phyloP scores from a whole-genome alignment of 441 rosid species.

The Pelargonium citronellum region DNA sequence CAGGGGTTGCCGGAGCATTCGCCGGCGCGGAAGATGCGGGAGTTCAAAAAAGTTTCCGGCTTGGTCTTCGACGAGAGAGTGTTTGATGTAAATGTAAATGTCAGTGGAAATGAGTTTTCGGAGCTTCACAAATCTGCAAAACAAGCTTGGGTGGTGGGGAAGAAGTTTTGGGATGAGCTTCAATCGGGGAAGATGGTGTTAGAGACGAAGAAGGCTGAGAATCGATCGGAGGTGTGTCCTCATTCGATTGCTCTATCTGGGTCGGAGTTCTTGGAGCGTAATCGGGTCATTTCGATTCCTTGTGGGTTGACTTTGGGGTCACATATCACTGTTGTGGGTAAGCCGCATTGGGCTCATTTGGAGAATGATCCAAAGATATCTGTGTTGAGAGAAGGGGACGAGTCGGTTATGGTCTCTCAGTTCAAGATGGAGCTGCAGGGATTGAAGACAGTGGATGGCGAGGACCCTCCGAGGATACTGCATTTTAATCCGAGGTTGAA shows the following conservation, averaged over 20 bases:
- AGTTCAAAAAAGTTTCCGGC: conserved; percentile 39
- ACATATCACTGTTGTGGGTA: conserved; percentile 42
- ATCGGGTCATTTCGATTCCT: conserved; percentile 40
- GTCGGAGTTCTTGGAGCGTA: conserved; percentile 36
- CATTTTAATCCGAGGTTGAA: conserved; percentile 9
- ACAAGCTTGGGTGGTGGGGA: conserved; percentile 38
- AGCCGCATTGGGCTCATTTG: conserved; percentile 41
- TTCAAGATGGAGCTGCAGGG: conserved; percentile 5
- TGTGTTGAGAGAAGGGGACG: conserved; percentile 15
- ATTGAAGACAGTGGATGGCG: conserved; percentile 3
- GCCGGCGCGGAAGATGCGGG: conserved; percentile 27
- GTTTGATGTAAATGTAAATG: conserved; percentile 21
- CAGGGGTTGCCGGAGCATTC: conserved; percentile 1
- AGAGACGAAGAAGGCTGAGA: conserved; percentile 15
- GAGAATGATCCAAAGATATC: conserved; percentile 28
- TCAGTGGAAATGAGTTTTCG: conserved; percentile 35
- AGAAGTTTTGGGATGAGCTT: conserved; percentile 36
- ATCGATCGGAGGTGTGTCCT: conserved; percentile 36
- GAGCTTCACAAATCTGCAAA: conserved; percentile 38
- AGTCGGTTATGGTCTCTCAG: conserved; percentile 3
- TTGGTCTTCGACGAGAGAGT: conserved; percentile 36
- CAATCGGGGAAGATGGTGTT: conserved; percentile 24
- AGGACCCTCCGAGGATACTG: conserved; percentile 8
- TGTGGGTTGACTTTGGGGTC: conserved; percentile 49
- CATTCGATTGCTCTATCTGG: conserved; percentile 33